Base-by-base conservation (phyloP, 441 rosid genomes). In the Populus hybrid region DNA sequence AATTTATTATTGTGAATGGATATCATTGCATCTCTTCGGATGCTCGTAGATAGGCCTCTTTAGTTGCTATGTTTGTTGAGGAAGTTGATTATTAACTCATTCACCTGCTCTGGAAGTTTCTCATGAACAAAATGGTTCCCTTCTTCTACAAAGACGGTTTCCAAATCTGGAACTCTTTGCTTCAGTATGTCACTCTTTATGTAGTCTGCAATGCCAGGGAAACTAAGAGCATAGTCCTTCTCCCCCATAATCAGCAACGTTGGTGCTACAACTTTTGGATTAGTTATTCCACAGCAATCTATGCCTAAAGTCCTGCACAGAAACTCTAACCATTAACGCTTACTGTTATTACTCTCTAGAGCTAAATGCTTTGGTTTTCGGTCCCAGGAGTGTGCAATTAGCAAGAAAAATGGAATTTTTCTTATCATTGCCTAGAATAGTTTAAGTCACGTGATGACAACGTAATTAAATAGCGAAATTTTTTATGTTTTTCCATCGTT, bases 211-310 rank as follows among this genome's bases (percentile, higher is more conserved):
- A 81, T 75, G 11, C 86, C 85, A 0, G 80, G 75, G 14, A 85
- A 64, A 21, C 83, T 87, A 5, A 82, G 73, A 63, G 68, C 79
- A 16, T 80, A 87, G 78, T 85, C 88, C 75, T 79, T 81, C 82
- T 82, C 87, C 32, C 88, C 87, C 83, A 81, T 81, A 18, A 87
- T 75, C 70, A 84, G 74, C 73, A 87, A 73, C 0, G 84, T 63
- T 1, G 88, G 88, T 71, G 79, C 75, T 14, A 73, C 59, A 38
- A 85, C 74, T 72, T 82, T 82, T 6, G 88, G 88, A 72, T 85
- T 79, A 5, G 6, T 61, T 6, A 76, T 59, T 21, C 76, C 82
- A 61, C 40, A 66, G 16, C 42, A 50, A 50, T 85, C 88, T 23
- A 57, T 35, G 3, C 57, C 72, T 21, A 82, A 2, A 8, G 40